Evolutionary conservation across 2,329 filamentous ascomycete species (phyloP).

Genomic region (Tolypocladium capitatum): DNA sequence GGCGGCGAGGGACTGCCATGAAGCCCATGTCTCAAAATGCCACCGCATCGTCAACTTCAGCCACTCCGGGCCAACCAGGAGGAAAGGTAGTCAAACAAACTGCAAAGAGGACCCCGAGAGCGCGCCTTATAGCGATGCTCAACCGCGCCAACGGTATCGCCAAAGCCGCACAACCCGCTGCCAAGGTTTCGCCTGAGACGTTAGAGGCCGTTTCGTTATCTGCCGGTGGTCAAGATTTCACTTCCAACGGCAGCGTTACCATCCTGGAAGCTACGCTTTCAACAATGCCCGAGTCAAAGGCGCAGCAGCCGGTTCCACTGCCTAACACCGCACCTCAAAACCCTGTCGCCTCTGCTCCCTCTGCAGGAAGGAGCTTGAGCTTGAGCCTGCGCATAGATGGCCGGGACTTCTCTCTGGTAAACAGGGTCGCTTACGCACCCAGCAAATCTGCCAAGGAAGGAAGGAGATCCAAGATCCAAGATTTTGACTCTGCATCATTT

Average conservation of each 20-base stretch:
- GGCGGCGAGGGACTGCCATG: background rate
- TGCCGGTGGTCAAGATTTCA: background rate
- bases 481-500: slow-evolving; percentile 15
- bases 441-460: background rate
- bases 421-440: background rate
- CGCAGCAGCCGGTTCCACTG: background rate
- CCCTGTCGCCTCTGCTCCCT: background rate
- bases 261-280: background rate
- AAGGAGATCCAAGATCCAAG: background rate
- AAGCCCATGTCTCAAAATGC: background rate
- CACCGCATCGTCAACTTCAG: background rate
- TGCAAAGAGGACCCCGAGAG: background rate
- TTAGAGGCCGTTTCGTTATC: background rate
- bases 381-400: background rate
- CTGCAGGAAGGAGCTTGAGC: background rate
- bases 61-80: background rate
- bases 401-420: background rate
- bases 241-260: too few species aligned
- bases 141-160: background rate
- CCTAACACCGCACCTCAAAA: background rate
- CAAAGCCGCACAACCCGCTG: background rate
- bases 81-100: background rate
- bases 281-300: too few species aligned
- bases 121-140: background rate
- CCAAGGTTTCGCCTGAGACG: background rate